These are phyloP conservation scores for Moniliophthora roreri DNA, from an alignment of 1,284 basidiomycete species.

Conservation along the genomic window DNA sequence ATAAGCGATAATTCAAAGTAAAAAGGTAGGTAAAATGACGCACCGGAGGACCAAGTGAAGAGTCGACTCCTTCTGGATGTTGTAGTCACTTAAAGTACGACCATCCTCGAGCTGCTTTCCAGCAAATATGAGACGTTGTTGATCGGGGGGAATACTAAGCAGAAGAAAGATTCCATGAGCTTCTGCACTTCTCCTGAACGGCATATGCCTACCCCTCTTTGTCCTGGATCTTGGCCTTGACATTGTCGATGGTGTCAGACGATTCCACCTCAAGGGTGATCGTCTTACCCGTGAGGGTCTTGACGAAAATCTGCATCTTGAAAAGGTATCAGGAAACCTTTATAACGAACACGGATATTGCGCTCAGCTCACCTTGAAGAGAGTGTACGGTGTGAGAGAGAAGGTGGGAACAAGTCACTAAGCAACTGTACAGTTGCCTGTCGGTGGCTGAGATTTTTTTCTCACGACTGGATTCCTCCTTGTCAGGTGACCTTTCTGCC, in stretches of 20 bases:
- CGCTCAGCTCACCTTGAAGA: not conserved
- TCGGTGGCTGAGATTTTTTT: too few species aligned
- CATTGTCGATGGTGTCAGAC: slow-evolving; percentile 93
- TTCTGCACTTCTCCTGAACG: not conserved
- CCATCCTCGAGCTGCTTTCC: slow-evolving; percentile 98
- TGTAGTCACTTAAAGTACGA: slow-evolving; percentile 92
- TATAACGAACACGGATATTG: not conserved
- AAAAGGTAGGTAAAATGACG: slow-evolving; percentile 26
- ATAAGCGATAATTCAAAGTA: not conserved
- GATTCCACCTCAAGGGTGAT: slow-evolving; percentile 99
- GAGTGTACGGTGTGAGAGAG: not conserved
- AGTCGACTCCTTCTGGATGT: slow-evolving; percentile 99
- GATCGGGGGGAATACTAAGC: slow-evolving; percentile 86
- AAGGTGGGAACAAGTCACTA: too few species aligned
- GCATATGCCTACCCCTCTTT: slow-evolving; percentile 73
- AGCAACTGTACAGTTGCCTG: too few species aligned
- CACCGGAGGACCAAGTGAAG: slow-evolving; percentile 95
- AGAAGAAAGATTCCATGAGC: not conserved
- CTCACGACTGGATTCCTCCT: too few species aligned
- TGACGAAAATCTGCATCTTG: slow-evolving; percentile 93
- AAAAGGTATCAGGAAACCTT: slow-evolving; percentile 4
- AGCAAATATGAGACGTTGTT: slow-evolving; percentile 93
- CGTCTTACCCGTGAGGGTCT: slow-evolving; percentile 96
- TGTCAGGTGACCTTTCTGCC: too few species aligned
- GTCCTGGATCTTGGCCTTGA: slow-evolving; percentile 90